Evolutionary conservation across 2,329 filamentous ascomycete species (phyloP), one percentile per base, ranked within the genome.

Genomic region (Neurospora sp.): DNA sequence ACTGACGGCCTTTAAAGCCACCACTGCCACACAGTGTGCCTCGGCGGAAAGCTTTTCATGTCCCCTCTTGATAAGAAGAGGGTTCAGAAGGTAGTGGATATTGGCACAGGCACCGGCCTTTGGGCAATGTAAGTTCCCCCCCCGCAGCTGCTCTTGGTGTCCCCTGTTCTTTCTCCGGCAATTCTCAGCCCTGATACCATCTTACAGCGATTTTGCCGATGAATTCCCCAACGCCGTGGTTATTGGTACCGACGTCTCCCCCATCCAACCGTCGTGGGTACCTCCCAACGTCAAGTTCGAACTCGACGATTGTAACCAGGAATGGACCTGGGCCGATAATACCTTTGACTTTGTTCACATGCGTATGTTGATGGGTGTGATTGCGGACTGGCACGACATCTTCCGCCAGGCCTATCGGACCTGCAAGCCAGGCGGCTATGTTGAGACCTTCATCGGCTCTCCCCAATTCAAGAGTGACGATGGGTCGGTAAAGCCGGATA

Each of bases 181-280:
- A 38, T 28, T 19, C 4, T 11, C 19, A 2, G 17, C 2, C 38
- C 43, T 67, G 10, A 57, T 8, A 28, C 40, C 40, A 43, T 41
- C 3, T 43, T 2, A 10, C n/a, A 23, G 66, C 17, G 62, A 69
- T 38, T 70, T 70, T 40, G 69, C 57, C 28, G 70, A 71, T 19
- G 37, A 43, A 17, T 68, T 66, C 15, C 68, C 68, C 15, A 15
- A 43, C 46, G 37, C 39, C 4, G 33, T 62, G 12, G 70, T 71
- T 8, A 68, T 66, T 39, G 68, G 70, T 74, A 2, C 73, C 72
- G 57, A 77, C 74, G 79, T 88, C 19, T 87, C 85, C 4, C 85
- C 86, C 0, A 86, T 87, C 11, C 86, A 88, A 72, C 85, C 86
- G 0, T 79, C 78, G 36, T 85, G 84, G 79, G 82, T 88, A 1